phyloP scores from a whole-genome alignment of 139 green algal species.

The Yamagishiella unicocca region DNA sequence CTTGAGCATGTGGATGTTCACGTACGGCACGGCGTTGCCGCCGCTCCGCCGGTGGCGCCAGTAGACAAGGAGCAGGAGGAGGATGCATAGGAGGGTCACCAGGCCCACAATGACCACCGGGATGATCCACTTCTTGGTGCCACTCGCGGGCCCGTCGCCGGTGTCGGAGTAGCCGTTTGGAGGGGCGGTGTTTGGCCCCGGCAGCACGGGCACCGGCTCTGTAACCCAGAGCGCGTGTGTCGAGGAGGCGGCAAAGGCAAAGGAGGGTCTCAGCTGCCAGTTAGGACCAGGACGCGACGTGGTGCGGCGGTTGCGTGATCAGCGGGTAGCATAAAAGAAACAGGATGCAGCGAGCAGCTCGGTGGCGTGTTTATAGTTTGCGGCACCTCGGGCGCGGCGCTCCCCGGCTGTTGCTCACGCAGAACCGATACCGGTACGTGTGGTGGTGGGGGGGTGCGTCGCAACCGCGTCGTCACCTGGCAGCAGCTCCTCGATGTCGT shows the following conservation, averaged over 20 bases:
- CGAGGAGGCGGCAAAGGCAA: not conserved
- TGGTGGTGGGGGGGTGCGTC: too few species aligned
- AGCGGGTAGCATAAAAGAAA: not conserved
- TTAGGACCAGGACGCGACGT: not conserved
- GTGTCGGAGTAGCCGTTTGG: not conserved
- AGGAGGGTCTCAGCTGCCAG: not conserved
- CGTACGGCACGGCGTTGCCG: not conserved
- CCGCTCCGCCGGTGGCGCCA: too few species aligned
- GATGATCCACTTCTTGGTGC: constrained; percentile 27
- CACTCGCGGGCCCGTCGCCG: not conserved
- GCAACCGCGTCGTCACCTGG: too few species aligned
- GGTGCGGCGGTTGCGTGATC: not conserved
- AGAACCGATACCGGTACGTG: too few species aligned
- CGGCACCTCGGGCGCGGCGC: not conserved
- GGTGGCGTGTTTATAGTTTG: not conserved
- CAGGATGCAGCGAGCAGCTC: not conserved
- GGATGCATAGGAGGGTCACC: not conserved
- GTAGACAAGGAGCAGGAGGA: not conserved
- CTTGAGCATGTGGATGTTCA: constrained; percentile 37
- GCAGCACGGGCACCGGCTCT: too few species aligned
- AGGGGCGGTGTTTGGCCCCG: too few species aligned
- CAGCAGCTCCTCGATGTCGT: constrained; percentile 22
- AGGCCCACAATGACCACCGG: not conserved
- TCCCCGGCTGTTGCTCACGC: not conserved
- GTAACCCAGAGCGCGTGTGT: not conserved